Percentiles rank a stretch among this genome's conserved stretches.
Evolutionary conservation across 78 protist genomes (phyloP).

Genomic region (Anaeramoeba flamelloides): DNA sequence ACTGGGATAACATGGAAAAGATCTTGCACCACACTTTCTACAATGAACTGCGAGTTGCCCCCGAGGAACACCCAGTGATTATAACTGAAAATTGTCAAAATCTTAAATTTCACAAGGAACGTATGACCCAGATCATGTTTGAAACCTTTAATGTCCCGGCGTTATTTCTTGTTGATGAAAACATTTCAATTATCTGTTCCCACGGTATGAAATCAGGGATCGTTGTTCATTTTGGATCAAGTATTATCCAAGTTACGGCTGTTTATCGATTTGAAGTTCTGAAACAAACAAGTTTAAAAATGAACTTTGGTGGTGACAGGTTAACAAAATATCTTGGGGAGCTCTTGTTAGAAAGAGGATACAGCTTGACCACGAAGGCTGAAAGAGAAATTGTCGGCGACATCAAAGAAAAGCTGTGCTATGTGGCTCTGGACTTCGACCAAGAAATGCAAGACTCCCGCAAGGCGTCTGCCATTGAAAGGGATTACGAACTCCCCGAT

Average conservation of each 20-base stretch:
- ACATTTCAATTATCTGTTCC: not conserved
- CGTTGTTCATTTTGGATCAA: not conserved
- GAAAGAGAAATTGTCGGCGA: no score
- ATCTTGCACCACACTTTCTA: not conserved
- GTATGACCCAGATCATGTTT: not conserved
- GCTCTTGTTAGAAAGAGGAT: no score
- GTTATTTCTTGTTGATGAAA: not conserved
- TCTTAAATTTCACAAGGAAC: not conserved
- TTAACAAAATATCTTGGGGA: not conserved
- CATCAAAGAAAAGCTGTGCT: no score
- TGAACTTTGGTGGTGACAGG: not conserved
- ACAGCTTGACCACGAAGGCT: no score
- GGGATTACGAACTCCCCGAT: not conserved
- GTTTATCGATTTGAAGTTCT: not conserved
- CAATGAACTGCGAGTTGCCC: not conserved
- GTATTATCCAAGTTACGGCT: not conserved
- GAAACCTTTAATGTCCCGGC: not conserved
- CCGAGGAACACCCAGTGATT: not conserved
- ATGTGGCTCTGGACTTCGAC: no score
- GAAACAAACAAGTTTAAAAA: not conserved
- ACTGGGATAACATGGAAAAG: not conserved
- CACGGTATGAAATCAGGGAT: not conserved
- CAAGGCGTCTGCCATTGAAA: not conserved
- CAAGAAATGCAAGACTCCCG: no score
- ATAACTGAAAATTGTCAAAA: not conserved